Evolutionary conservation across 768 basidiomycete genomes (phyloP), one percentile per base, ranked within the genome.

Genomic region (Podaxis carcinomalis): DNA sequence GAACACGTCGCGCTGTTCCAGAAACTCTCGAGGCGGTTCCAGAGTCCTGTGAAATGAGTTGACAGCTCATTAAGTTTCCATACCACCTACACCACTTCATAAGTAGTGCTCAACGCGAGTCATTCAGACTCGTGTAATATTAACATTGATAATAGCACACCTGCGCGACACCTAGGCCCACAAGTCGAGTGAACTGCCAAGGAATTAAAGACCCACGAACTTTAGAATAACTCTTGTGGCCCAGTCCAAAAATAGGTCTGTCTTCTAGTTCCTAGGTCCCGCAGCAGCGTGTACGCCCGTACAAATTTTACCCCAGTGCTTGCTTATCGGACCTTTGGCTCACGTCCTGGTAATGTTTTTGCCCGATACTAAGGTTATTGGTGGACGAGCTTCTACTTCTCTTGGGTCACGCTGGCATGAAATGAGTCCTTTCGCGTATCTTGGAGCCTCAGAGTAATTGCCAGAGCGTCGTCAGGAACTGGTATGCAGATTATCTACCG

Each of bases 291-390:
- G 23, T 35, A 25, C 28, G 28, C 56, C 49, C n/a, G 27, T 32
- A 36, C 25, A 16, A 21, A 42, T 10, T 32, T 52, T 21, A 23
- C 25, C 27, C 13, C 27, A 5, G 13, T 59, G 37, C 28, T 53
- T 53, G 51, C n/a, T n/a, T 53, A 52, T 59, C 59, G 59, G 59
- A 59, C 56, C 6, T 27, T 13, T 44, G 47, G 19, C 11, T 9
- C 39, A 6, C 10, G 3, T 28, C 28, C 5, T 53, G 27, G 19
- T 11, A 5, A 37, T 35, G 50, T 59, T 64, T 47, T 57, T 53
- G 52, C 55, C 59, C 59, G 56, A 25, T 54, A 60, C 44, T 50
- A 51, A 40, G 52, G 10, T 51, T 55, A 49, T 27, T 23, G 23
- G 54, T 16, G n/a, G 36, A 54, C 37, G 37, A 2, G 32, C 53